Conservation (phyloP, 805 yeast genomes). For the Wickerhamiella sergipiensis region DNA sequence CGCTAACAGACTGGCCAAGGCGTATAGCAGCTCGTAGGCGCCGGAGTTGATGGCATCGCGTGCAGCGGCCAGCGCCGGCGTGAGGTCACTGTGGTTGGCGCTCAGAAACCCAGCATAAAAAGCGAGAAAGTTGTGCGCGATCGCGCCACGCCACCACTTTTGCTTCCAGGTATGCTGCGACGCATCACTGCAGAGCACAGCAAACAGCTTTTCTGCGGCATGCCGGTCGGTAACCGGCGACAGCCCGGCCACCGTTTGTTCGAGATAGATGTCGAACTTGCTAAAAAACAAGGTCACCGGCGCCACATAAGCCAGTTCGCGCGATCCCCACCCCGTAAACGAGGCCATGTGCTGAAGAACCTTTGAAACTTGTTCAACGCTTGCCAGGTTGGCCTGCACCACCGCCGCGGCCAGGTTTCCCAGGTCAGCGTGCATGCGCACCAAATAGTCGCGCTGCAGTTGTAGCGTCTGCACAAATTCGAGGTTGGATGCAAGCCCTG, state of each 20-base stretch:
- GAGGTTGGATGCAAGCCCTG: slow-evolving; percentile 33
- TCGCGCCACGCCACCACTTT: slow-evolving; percentile 19
- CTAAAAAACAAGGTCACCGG: slow-evolving; percentile 29
- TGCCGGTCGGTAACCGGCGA: background rate
- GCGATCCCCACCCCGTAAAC: slow-evolving; percentile 46
- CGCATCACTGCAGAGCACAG: background rate
- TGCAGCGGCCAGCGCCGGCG: slow-evolving; percentile 15
- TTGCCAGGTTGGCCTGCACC: slow-evolving; percentile 27
- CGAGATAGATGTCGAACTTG: background rate
- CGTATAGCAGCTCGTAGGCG: slow-evolving; percentile 27
- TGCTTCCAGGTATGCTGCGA: slow-evolving; percentile 16
- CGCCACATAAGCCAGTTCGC: slow-evolving; percentile 43
- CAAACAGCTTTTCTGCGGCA: background rate
- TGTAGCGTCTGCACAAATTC: slow-evolving; percentile 36
- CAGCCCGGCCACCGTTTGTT: background rate
- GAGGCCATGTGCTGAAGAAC: slow-evolving; percentile 34
- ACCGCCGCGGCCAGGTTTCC: slow-evolving; percentile 44
- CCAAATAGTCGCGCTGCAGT: slow-evolving; percentile 48
- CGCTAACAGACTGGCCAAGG: slow-evolving; percentile 24
- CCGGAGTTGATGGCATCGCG: slow-evolving; percentile 24
- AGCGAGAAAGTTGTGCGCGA: slow-evolving; percentile 15
- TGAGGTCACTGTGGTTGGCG: background rate
- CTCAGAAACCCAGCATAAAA: slow-evolving; percentile 2
- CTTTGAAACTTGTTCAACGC: slow-evolving; percentile 26
- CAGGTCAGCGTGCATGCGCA: slow-evolving; percentile 54